Conservation (phyloP, 2,329 filamentous ascomycete species). For the Lecanosticta acicola region DNA sequence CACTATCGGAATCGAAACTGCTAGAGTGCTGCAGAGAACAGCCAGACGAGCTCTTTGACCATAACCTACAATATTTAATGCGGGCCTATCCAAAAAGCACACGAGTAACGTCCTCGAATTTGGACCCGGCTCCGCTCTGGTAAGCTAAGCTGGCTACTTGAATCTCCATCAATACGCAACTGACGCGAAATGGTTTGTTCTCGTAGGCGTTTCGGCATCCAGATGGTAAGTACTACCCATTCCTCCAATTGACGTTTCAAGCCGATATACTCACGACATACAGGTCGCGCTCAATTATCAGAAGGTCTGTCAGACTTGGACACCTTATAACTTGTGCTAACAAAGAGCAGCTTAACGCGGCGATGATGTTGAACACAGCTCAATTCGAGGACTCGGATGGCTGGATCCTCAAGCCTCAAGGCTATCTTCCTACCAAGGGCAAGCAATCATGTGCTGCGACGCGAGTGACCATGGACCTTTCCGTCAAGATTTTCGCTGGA, state of each 20-base stretch:
- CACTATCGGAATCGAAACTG: constrained; percentile 56
- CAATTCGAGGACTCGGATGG: constrained; percentile 80
- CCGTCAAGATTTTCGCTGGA: constrained; percentile 68
- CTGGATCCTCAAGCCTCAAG: constrained; percentile 78
- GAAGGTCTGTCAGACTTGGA: constrained; percentile 36
- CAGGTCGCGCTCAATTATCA: constrained; percentile 88
- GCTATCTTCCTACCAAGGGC: constrained; percentile 51
- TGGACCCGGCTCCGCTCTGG: constrained; percentile 78
- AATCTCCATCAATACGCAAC: no score
- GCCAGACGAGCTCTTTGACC: constrained; percentile 61
- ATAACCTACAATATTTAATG: constrained; percentile 80
- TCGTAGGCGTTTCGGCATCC: constrained; percentile 57
- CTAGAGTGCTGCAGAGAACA: constrained; percentile 60
- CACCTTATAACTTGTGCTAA: neutral
- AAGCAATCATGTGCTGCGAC: constrained; percentile 14
- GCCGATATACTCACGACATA: neutral
- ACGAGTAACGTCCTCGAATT: constrained; percentile 76
- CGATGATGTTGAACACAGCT: constrained; percentile 92
- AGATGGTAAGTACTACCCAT: constrained; percentile 48
- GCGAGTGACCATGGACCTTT: constrained; percentile 53
- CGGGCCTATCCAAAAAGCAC: constrained; percentile 80
- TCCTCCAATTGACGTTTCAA: neutral
- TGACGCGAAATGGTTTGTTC: constrained; percentile 1
- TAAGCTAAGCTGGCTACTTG: no score
- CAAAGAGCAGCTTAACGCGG: constrained; percentile 59